These are phyloP conservation scores for Spiraea crenata DNA, from an alignment of 331 rosid genomes.

Conservation along the genomic window DNA sequence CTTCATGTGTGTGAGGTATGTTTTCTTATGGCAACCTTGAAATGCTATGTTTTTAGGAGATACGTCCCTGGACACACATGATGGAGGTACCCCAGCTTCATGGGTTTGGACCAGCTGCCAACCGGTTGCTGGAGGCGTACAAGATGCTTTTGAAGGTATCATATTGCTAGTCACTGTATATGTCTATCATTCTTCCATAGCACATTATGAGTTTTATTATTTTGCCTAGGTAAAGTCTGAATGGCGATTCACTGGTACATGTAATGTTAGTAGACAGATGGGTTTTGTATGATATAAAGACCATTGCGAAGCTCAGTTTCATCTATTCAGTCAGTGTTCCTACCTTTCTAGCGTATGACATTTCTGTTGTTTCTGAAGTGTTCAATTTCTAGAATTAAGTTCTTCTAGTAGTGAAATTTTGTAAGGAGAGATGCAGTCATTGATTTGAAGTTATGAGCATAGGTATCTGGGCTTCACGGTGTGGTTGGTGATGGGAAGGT, in stretches of 20 bases:
- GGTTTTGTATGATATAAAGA: neutral
- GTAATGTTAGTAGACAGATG: neutral
- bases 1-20: neutral
- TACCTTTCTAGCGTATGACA: neutral
- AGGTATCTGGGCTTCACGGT: neutral
- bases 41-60: constrained; percentile 52
- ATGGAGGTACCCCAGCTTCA: constrained; percentile 99
- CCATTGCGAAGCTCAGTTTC: neutral
- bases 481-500: neutral
- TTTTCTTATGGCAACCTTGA: neutral
- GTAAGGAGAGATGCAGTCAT: neutral
- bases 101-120: constrained; percentile 98
- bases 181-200: neutral
- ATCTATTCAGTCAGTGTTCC: neutral
- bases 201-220: neutral
- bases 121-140: constrained; percentile 91
- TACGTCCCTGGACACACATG: constrained; percentile 99
- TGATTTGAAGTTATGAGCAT: neutral
- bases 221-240: neutral
- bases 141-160: constrained; percentile 91
- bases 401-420: neutral
- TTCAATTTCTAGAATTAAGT: neutral
- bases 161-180: neutral
- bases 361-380: neutral
- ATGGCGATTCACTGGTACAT: neutral